phyloP scores from a whole-genome alignment of 2,329 filamentous ascomycete genomes.

The Fusarium bulbicola region DNA sequence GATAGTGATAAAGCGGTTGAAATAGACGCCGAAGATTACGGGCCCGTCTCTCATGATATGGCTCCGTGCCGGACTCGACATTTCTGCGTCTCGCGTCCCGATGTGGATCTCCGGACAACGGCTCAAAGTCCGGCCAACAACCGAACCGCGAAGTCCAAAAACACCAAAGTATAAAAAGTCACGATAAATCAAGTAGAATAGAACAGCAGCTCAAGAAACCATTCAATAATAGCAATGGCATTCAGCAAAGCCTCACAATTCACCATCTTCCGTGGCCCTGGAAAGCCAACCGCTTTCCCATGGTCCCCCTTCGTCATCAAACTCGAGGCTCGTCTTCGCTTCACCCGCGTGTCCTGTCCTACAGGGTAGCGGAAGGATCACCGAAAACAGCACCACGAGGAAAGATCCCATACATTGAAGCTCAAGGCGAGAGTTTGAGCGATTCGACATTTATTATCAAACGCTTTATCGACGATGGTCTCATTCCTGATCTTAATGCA shows the following conservation, averaged over 20 bases:
- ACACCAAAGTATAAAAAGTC: not conserved
- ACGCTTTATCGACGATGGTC: constrained; percentile 50
- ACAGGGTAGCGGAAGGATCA: constrained; percentile 57
- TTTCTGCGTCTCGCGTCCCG: not conserved
- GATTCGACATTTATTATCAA: constrained; percentile 67
- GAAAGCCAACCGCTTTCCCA: constrained; percentile 51
- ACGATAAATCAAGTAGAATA: not conserved
- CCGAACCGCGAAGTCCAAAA: not conserved
- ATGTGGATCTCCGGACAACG: constrained; percentile 15
- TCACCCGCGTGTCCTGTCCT: constrained; percentile 57
- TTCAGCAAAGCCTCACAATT: constrained; percentile 5
- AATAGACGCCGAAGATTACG: not conserved
- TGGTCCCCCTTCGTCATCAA: constrained; percentile 73
- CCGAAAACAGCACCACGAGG: constrained; percentile 58
- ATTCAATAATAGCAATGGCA: not conserved
- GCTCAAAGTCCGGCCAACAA: constrained; percentile 3
- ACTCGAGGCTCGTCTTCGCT: constrained; percentile 68
- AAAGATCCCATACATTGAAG: constrained; percentile 68
- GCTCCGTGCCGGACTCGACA: constrained; percentile 1
- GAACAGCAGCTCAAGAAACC: too few relatives aligned
- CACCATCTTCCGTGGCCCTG: constrained; percentile 60
- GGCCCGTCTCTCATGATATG: not conserved
- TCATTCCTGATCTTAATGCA: constrained; percentile 60
- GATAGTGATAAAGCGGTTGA: not conserved
- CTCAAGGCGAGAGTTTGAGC: constrained; percentile 47